Percentiles rank a stretch among this genome's conserved stretches.
These are phyloP conservation scores for Trichosanthes cucumerina DNA, from an alignment of 306 rosid species.

Conservation along the genomic window DNA sequence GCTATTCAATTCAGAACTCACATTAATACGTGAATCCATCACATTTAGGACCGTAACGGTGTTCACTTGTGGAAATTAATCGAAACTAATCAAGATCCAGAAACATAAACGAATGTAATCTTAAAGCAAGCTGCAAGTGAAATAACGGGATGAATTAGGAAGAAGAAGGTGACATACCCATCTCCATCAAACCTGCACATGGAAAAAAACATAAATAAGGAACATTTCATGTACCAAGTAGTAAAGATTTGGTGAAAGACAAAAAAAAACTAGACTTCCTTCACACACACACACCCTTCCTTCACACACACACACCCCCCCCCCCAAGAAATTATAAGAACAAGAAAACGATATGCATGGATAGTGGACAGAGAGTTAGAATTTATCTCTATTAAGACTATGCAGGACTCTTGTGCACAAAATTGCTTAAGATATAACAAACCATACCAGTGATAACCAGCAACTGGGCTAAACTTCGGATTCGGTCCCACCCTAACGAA, in stretches of 20 bases:
- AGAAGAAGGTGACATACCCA: slow-evolving; percentile 50
- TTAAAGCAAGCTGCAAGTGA: slow-evolving; percentile 12
- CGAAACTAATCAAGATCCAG: not conserved
- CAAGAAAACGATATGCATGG: not conserved
- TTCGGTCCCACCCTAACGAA: slow-evolving; percentile 96
- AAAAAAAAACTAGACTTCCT: not conserved
- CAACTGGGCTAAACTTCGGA: slow-evolving; percentile 71
- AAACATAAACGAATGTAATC: slow-evolving; percentile 4
- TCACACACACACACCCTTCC: not conserved
- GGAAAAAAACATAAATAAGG: slow-evolving; percentile 21
- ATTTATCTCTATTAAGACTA: not conserved
- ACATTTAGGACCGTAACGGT: not conserved
- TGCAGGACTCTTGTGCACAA: not conserved
- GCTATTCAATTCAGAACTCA: not conserved
- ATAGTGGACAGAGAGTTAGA: not conserved
- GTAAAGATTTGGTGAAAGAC: not conserved
- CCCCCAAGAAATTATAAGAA: not conserved
- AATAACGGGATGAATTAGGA: slow-evolving; percentile 9
- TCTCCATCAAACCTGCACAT: slow-evolving; percentile 95
- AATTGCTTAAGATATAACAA: not conserved
- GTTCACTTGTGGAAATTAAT: not conserved
- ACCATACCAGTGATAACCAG: slow-evolving; percentile 81
- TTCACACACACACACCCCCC: not conserved
- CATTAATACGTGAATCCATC: not conserved
- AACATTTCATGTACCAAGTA: slow-evolving; percentile 1